A percentile compares a stretch with the other conserved stretches of the same genome.
phyloP scores from a whole-genome alignment of 495 filamentous ascomycete species.

The Aspergillus asperescens region DNA sequence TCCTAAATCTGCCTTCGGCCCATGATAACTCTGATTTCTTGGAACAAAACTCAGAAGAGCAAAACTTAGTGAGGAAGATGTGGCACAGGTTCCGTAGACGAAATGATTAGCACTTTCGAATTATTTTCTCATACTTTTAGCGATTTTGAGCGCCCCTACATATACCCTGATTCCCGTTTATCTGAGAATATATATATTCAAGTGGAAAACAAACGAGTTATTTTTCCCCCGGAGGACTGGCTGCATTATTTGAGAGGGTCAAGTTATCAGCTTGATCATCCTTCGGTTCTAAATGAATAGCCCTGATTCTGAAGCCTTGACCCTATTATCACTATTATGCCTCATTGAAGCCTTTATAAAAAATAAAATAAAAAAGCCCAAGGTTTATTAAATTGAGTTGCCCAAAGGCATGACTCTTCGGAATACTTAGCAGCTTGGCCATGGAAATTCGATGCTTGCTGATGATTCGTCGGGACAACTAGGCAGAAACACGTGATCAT shows the following conservation, averaged over 20 bases:
- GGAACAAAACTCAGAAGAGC: constrained; percentile 39
- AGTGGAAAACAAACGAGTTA: not conserved
- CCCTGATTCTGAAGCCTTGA: no score
- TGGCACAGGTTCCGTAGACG: constrained; percentile 45
- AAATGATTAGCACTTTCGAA: constrained; percentile 23
- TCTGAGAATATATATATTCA: not conserved
- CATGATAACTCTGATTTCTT: constrained; percentile 43
- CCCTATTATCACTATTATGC: no score
- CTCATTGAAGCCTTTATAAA: no score
- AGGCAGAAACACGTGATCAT: constrained; percentile 26
- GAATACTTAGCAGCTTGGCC: no score
- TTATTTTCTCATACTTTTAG: constrained; percentile 8
- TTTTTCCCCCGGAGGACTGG: not conserved
- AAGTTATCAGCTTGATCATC: not conserved
- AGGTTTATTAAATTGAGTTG: no score
- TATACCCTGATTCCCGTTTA: not conserved
- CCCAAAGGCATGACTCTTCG: no score
- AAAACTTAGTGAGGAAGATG: constrained; percentile 49
- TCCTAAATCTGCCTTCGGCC: constrained; percentile 47
- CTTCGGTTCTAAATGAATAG: not conserved
- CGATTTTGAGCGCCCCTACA: not conserved
- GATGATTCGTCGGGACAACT: constrained; percentile 21
- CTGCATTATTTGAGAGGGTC: not conserved
- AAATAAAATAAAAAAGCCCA: no score
- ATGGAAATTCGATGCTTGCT: not conserved